Percentiles rank a stretch among this genome's conserved stretches.
Conservation (phyloP, 129 eudicot genomes). For the Flaveria sonorensis region DNA sequence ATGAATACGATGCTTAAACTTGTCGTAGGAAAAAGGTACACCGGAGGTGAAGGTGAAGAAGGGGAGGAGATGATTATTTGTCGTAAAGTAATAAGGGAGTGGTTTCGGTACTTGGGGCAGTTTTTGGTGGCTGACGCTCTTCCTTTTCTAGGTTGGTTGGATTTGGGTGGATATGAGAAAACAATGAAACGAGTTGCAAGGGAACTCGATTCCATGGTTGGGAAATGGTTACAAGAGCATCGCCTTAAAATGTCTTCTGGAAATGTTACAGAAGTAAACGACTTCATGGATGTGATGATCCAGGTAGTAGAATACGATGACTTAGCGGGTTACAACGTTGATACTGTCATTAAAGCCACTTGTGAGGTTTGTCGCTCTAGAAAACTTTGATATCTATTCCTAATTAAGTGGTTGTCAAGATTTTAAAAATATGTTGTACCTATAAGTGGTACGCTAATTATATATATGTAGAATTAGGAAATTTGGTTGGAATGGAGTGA, state of each 20-base stretch:
- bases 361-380: constrained; percentile 14
- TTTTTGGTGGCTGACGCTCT: constrained; percentile 26
- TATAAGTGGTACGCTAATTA: too few relatives aligned
- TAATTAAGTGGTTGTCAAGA: too few relatives aligned
- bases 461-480: too few relatives aligned
- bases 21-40: constrained; percentile 31
- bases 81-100: constrained; percentile 22
- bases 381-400: too few relatives aligned
- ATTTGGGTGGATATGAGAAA: constrained; percentile 33
- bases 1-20: constrained; percentile 23
- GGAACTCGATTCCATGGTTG: constrained; percentile 26
- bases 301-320: not conserved
- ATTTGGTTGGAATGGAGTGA: too few relatives aligned
- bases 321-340: not conserved
- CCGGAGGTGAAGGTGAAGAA: not conserved
- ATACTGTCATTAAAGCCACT: constrained; percentile 29
- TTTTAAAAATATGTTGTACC: too few relatives aligned
- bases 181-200: constrained; percentile 20
- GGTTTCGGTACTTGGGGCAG: constrained; percentile 25
- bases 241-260: not conserved
- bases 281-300: constrained; percentile 38
- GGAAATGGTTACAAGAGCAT: constrained; percentile 34
- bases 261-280: not conserved
- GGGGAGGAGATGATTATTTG: constrained; percentile 21
- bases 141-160: constrained; percentile 40